Percentiles rank a stretch among this genome's conserved stretches.
phyloP scores from a whole-genome alignment of 345 rosid species.

The Dipteronia sinensis region DNA sequence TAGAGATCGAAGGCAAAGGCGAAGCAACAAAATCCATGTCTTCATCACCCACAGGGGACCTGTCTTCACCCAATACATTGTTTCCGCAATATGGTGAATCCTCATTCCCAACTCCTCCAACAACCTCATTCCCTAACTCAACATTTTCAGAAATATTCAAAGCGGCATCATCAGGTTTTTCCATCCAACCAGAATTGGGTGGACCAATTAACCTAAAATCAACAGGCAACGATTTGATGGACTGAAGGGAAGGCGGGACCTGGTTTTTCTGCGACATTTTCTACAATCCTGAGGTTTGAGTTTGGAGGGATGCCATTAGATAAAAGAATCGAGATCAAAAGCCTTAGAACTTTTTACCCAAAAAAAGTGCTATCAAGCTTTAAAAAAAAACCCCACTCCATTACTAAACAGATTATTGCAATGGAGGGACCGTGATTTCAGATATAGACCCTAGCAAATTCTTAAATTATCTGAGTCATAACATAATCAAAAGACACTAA shows the following conservation, averaged over 20 bases:
- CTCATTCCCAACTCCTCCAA: constrained; percentile 44
- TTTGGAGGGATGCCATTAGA: constrained; percentile 33
- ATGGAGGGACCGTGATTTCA: too few species aligned
- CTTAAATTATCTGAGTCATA: too few species aligned
- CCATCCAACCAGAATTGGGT: constrained; percentile 42
- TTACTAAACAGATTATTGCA: too few species aligned
- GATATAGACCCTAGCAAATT: too few species aligned
- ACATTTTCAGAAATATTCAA: constrained; percentile 48
- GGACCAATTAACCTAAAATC: constrained; percentile 61
- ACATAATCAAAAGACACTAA: too few species aligned
- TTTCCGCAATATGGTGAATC: constrained; percentile 79
- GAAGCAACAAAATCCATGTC: constrained; percentile 46
- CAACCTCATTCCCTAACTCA: constrained; percentile 35
- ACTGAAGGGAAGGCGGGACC: constrained; percentile 56
- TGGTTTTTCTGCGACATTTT: constrained; percentile 54
- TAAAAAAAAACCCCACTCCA: too few species aligned
- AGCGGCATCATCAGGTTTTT: constrained; percentile 30
- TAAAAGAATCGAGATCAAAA: constrained; percentile 32
- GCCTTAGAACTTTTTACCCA: constrained; percentile 36
- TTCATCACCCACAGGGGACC: constrained; percentile 47
- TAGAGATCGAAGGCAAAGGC: constrained; percentile 52
- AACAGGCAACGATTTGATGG: constrained; percentile 72
- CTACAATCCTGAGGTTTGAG: constrained; percentile 41
- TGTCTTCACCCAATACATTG: constrained; percentile 42
- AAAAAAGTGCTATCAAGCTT: constrained; percentile 29